Evolutionary conservation across 2,329 filamentous ascomycete species (phyloP), one percentile per base, ranked within the genome.

Genomic region (Aspergillus jensenii): DNA sequence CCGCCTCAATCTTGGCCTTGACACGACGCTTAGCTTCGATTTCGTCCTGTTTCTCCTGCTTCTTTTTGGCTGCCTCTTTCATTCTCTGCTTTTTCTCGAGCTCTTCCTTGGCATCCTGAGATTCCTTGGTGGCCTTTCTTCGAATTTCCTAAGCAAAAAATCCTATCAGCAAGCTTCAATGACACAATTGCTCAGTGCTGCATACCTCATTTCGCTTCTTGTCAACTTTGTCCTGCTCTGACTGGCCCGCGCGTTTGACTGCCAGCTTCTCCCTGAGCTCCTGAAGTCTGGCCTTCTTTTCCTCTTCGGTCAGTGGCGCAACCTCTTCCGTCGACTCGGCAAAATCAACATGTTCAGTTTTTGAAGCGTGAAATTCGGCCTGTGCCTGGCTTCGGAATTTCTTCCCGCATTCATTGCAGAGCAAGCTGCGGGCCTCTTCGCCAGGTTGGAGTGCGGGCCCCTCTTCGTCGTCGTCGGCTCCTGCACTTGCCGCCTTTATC

Each of bases 371-470:
- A 73, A 91, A 96, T 68, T 93, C 89, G 9, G 93, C 95, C 65
- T 93, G 86, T 25, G 87, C 87, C 63, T 89, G 85, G 68, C 86
- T 91, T 65, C 90, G 84, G 77, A 99, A 96, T 72, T 87, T 89
- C 82, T 96, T 97, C 71, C 90, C 89, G 71, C 95, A 99, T 56
- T 97, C 93, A 64, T 96, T 95, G 83, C 95, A 99, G 51, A 96
- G 84, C 55, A 98, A 85, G 49, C 91, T 96, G 69, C 87, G 85
- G 56, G 92, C 90, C 56, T 85, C 80, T 68, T 88, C 86, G 59
- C 89, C 90, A 2, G 85, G 84, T 67, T 90, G 82, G 3, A 93
- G 79, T n/a, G 85, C 83, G 5, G 87, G 83, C 11, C 85, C 84
- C 66, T 89, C 81, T 35, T 82, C 80, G 47, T 79, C 77, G 62